Percentiles rank a stretch among this genome's conserved stretches.
phyloP scores from a whole-genome alignment of 106 monocot genomes.

The Allium fistulosum region DNA sequence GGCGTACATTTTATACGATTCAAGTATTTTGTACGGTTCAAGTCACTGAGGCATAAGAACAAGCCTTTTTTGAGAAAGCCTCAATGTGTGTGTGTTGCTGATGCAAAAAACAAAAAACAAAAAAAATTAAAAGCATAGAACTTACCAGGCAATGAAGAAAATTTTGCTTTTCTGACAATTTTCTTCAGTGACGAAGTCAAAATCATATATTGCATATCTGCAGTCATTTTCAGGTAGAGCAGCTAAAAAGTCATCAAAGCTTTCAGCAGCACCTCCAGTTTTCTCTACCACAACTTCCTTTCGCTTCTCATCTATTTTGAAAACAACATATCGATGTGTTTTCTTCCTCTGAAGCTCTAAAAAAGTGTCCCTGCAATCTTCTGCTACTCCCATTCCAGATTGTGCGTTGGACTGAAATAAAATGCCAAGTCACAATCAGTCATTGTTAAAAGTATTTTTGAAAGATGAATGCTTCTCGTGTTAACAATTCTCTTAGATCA shows the following conservation, averaged over 20 bases:
- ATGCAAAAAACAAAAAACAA: too few species aligned
- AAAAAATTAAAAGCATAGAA: not conserved
- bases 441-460: too few species aligned
- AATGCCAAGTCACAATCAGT: not conserved
- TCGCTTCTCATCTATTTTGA: constrained; percentile 27
- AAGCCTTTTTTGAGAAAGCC: too few species aligned
- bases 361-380: constrained; percentile 18
- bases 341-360: constrained; percentile 28
- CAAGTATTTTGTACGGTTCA: too few species aligned
- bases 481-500: too few species aligned
- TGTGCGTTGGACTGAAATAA: constrained; percentile 18
- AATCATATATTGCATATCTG: constrained; percentile 19
- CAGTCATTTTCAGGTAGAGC: constrained; percentile 24
- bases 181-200: constrained; percentile 21
- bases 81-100: too few species aligned
- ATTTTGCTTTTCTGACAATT: constrained; percentile 29
- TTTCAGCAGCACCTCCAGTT: constrained; percentile 22
- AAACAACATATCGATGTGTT: constrained; percentile 20
- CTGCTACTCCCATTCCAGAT: constrained; percentile 22
- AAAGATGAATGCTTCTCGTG: too few species aligned
- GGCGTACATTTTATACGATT: too few species aligned
- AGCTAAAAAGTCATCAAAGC: constrained; percentile 21
- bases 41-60: too few species aligned
- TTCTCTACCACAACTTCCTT: constrained; percentile 29
- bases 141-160: constrained; percentile 22